Percentiles rank a stretch among this genome's conserved stretches.
Conservation (phyloP, 192 early-diverging fungal genomes). For the Coemansia sp. region DNA sequence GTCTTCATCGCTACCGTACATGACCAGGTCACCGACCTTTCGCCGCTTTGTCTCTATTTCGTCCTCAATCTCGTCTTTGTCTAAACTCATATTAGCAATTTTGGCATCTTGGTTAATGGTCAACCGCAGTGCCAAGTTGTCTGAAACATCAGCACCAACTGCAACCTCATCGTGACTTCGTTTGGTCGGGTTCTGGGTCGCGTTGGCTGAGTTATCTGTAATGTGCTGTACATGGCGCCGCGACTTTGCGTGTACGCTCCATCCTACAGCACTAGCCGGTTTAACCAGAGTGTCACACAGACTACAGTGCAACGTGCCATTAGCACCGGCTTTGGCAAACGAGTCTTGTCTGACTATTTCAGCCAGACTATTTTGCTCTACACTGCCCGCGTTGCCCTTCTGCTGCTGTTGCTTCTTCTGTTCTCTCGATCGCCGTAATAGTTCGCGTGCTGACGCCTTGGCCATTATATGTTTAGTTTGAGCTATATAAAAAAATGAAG, state of each 20-base stretch:
- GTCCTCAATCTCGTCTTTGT: neutral
- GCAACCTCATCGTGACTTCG: neutral
- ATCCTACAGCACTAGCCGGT: conserved; percentile 11
- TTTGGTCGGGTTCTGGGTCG: neutral
- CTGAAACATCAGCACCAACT: neutral
- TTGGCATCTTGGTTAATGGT: neutral
- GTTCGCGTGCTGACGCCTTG: conserved; percentile 31
- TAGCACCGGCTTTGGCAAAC: neutral
- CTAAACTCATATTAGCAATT: neutral
- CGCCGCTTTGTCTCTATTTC: conserved; percentile 16
- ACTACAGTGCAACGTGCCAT: neutral
- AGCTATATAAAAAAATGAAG: neutral
- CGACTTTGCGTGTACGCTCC: conserved; percentile 18
- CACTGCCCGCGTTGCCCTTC: neutral
- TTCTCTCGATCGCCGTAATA: conserved; percentile 37
- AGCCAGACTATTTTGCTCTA: neutral
- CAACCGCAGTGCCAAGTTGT: neutral
- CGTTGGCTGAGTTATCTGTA: neutral
- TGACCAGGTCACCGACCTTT: conserved; percentile 10
- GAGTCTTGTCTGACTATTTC: neutral
- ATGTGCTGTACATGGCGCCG: conserved; percentile 6
- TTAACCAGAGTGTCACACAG: conserved; percentile 10
- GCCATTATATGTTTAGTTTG: conserved; percentile 15
- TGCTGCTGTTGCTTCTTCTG: conserved; percentile 37
- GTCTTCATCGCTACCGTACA: conserved; percentile 13